Evolutionary conservation across 1,284 basidiomycete genomes (phyloP), one percentile per base, ranked within the genome.

Genomic region (Xerocomus nothofagi): DNA sequence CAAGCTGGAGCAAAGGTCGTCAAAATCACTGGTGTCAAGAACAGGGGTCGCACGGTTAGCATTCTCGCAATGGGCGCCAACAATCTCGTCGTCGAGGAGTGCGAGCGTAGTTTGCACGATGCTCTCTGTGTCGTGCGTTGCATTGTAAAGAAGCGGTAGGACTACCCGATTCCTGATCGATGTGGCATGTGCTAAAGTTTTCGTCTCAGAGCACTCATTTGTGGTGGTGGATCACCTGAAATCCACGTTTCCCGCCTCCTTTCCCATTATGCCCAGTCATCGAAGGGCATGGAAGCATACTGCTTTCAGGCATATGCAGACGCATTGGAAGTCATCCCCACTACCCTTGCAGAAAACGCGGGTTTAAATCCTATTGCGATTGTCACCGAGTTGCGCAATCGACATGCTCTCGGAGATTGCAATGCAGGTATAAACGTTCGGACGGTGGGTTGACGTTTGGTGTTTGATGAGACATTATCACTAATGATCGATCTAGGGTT

Each of bases 261-360:
- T 32, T 88, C 93, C 5, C 91, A 98, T 70, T 84, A 97, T 64
- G 88, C 95, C 6, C 93, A 97, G 61, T 91, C 93, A 0, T 81
- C 99, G 58, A 97, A 91, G 71, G 96, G 97, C 46, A 98, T 98
- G 89, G 95, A 99, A 73, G 92, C 95, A 7, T 99, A 99, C 73
- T 98, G 97, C 72, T 98, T 96, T 86, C 91, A 97, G 67, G 95
- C 95, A 4, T 99, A 94, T 63, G 94, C 97, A 31, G 97, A 99
- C 67, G 94, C 97, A 6, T 81, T 99, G 50, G 97, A 99, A 72
- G 88, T 99, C 54, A 98, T 99, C 59, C 97, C 97, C 3, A 98
- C 91, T 3, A 99, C 97, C 0, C 79, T 99, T 9, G 97, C 97
- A 10, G 97, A 99, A 74, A 99, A 99, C 67, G 97, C 97, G 9